Evolutionary conservation across 1,139 yeast species (phyloP).

Genomic region (Zygosaccharomyces pseudobailii): DNA sequence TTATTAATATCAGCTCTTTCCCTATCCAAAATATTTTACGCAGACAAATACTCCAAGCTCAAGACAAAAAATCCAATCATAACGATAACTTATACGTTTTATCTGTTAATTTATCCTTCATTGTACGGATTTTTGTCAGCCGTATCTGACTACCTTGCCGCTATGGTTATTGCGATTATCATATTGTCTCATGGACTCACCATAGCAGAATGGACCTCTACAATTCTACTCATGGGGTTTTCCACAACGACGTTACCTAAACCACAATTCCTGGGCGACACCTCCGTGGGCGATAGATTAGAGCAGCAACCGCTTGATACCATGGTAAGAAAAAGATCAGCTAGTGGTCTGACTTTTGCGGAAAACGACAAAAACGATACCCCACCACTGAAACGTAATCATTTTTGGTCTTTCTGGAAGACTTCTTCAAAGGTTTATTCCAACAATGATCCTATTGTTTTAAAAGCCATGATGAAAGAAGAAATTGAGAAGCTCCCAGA

Average conservation of each 20-base stretch:
- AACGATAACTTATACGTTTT: slow-evolving; percentile 29
- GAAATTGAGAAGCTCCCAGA: slow-evolving; percentile 44
- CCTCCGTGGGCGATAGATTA: slow-evolving; percentile 2
- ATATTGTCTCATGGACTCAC: slow-evolving; percentile 31
- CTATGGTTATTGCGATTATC: slow-evolving; percentile 27
- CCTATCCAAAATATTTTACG: slow-evolving; percentile 37
- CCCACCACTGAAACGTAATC: not conserved
- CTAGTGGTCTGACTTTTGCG: not conserved
- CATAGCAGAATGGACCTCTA: slow-evolving; percentile 34
- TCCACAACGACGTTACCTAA: slow-evolving; percentile 28
- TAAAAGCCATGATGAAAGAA: slow-evolving; percentile 40
- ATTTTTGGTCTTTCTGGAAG: not conserved
- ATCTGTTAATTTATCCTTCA: slow-evolving; percentile 27
- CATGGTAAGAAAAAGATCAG: slow-evolving; percentile 2
- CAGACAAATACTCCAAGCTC: slow-evolving; percentile 27
- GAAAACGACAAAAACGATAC: slow-evolving; percentile 1
- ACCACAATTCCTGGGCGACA: slow-evolving; percentile 18
- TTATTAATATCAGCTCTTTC: slow-evolving; percentile 33
- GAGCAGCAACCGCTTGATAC: slow-evolving; percentile 1
- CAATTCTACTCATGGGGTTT: slow-evolving; percentile 31
- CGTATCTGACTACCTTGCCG: slow-evolving; percentile 30
- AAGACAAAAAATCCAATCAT: slow-evolving; percentile 34
- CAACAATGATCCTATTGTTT: slow-evolving; percentile 37
- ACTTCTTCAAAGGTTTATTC: not conserved
- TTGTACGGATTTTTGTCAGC: slow-evolving; percentile 19